These are phyloP conservation scores for Penicillium paxilli DNA, from an alignment of 495 filamentous ascomycete species.

Conservation along the genomic window DNA sequence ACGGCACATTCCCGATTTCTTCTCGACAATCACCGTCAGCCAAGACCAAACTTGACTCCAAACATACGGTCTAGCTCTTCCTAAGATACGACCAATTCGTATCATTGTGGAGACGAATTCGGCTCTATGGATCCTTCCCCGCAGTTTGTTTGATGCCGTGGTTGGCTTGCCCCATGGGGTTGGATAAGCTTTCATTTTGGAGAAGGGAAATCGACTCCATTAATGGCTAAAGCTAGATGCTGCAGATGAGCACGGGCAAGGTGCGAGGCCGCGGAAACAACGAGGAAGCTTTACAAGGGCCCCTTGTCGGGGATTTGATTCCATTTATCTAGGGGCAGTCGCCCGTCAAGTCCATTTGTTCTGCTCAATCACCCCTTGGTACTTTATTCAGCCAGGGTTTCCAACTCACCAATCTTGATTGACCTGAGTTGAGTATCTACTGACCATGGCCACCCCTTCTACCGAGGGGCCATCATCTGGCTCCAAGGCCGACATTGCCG, in stretches of 20 bases:
- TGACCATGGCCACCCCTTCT: constrained; percentile 11
- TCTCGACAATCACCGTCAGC: constrained; percentile 9
- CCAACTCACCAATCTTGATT: no score
- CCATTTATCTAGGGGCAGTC: neutral
- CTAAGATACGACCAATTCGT: neutral
- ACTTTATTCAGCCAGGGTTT: no score
- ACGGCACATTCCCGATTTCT: neutral
- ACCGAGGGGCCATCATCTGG: constrained; percentile 9
- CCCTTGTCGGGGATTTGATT: neutral
- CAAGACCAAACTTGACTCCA: constrained; percentile 10
- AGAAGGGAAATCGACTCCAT: neutral
- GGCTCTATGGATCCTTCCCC: constrained; percentile 15
- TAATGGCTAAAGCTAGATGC: neutral
- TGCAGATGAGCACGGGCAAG: neutral
- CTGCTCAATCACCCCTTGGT: neutral
- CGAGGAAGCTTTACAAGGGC: neutral
- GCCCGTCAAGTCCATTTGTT: neutral
- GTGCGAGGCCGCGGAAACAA: neutral
- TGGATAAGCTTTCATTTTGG: constrained; percentile 9
- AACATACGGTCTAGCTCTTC: neutral
- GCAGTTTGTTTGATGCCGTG: constrained; percentile 10
- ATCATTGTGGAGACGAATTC: constrained; percentile 2
- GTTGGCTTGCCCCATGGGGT: neutral
- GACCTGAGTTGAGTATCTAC: neutral
- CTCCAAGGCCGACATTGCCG: constrained; percentile 24